Conservation (phyloP, 2,329 filamentous ascomycete genomes). For the Neopestalotiopsis clavispora region DNA sequence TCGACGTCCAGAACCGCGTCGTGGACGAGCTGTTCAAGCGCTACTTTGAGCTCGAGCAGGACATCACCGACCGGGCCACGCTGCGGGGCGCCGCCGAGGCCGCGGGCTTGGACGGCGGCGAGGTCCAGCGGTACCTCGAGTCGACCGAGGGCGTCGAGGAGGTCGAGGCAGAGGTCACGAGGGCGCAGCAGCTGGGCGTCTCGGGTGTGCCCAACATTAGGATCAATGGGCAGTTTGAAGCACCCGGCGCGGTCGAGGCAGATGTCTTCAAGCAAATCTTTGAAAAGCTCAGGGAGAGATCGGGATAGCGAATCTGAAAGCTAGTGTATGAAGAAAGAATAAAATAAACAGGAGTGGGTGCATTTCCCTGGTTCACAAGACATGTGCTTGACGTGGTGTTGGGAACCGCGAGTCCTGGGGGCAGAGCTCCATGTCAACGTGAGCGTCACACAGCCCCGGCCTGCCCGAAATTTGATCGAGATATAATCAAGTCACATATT, state of each 20-base stretch:
- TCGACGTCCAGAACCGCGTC: constrained; percentile 61
- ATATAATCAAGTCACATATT: background rate
- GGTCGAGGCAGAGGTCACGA: constrained; percentile 60
- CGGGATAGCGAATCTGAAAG: background rate
- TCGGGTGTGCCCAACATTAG: constrained; percentile 77
- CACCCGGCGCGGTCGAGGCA: constrained; percentile 62
- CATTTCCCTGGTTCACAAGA: no score
- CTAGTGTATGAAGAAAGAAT: background rate
- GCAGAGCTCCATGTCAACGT: no score
- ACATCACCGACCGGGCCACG: constrained; percentile 63
- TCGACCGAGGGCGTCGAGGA: constrained; percentile 59
- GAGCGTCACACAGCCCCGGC: background rate
- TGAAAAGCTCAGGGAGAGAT: constrained; percentile 5
- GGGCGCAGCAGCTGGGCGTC: constrained; percentile 57
- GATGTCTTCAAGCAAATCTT: constrained; percentile 13
- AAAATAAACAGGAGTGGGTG: background rate
- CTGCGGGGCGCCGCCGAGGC: constrained; percentile 56
- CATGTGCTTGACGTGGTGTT: no score
- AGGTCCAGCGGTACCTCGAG: constrained; percentile 59
- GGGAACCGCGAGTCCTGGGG: no score
- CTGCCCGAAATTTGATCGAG: background rate
- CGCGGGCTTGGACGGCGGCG: constrained; percentile 57
- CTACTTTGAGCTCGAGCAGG: constrained; percentile 69
- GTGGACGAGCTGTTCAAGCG: constrained; percentile 67
- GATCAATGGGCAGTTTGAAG: constrained; percentile 69